Evolutionary conservation across 768 basidiomycete species (phyloP).

Genomic region (Multifurca ochricompacta): DNA sequence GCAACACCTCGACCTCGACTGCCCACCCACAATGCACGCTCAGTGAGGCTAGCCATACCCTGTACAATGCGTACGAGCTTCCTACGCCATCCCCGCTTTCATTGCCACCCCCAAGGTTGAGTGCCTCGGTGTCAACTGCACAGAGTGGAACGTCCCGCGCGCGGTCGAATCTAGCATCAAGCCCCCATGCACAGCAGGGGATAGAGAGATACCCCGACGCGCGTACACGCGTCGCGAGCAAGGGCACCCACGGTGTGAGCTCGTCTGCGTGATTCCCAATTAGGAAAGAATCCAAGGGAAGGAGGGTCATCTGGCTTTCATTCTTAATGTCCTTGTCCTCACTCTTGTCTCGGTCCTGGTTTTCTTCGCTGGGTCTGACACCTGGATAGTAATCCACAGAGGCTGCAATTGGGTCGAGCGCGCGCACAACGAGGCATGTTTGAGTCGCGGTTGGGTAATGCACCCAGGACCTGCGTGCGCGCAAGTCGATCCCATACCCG

Average conservation of each 20-base stretch:
- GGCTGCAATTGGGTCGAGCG: constrained; percentile 54
- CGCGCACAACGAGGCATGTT: constrained; percentile 51
- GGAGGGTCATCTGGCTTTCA: constrained; percentile 22
- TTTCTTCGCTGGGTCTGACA: not conserved
- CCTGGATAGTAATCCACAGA: too few relatives aligned
- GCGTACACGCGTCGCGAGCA: constrained; percentile 55
- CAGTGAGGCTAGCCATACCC: constrained; percentile 77
- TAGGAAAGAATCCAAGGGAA: constrained; percentile 54
- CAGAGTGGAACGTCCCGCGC: constrained; percentile 29
- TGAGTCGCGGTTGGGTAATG: constrained; percentile 63
- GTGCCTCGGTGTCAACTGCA: constrained; percentile 27
- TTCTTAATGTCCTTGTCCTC: not conserved
- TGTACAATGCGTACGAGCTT: constrained; percentile 74
- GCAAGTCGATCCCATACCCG: constrained; percentile 81
- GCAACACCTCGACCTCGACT: constrained; percentile 74
- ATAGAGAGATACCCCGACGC: constrained; percentile 73
- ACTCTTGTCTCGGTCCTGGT: not conserved
- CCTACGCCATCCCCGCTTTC: constrained; percentile 49
- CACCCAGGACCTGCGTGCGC: constrained; percentile 77
- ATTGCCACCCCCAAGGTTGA: constrained; percentile 52
- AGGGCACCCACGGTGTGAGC: constrained; percentile 88
- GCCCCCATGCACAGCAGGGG: constrained; percentile 84
- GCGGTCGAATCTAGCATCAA: constrained; percentile 61
- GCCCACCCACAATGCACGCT: constrained; percentile 76
- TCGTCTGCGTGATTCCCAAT: constrained; percentile 97